Percentiles rank a stretch among this genome's conserved stretches.
Conservation (phyloP, 768 basidiomycete genomes). For the Trametes elegans region DNA sequence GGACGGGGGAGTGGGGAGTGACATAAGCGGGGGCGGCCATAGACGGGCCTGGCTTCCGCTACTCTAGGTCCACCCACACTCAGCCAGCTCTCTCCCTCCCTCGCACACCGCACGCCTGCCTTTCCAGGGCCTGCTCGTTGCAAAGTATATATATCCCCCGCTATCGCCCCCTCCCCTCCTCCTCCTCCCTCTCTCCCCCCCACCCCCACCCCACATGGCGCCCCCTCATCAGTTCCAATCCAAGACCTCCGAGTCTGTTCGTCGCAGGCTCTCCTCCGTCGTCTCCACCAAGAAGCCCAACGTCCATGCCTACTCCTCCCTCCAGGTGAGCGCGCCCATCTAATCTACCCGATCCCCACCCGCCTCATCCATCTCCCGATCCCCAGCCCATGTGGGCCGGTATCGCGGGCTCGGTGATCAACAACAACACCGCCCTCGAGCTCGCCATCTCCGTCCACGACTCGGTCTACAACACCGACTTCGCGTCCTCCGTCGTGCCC, state of each 20-base stretch:
- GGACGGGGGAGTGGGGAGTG: neutral
- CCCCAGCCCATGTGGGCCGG: conserved; percentile 86
- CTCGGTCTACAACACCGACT: conserved; percentile 83
- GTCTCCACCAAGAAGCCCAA: conserved; percentile 51
- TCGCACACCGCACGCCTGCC: neutral
- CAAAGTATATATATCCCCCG: conserved; percentile 22
- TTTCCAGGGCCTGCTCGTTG: neutral
- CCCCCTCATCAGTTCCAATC: conserved; percentile 55
- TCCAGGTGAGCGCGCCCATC: conserved; percentile 51
- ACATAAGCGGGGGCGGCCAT: neutral
- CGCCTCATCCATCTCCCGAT: conserved; percentile 16
- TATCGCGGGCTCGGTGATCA: conserved; percentile 60
- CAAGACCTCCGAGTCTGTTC: conserved; percentile 57
- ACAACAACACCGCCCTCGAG: conserved; percentile 62
- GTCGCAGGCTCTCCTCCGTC: conserved; percentile 67
- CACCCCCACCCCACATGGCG: conserved; percentile 46
- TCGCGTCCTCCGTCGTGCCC: conserved; percentile 53
- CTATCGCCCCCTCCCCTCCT: conserved; percentile 12
- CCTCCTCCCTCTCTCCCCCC: conserved; percentile 22
- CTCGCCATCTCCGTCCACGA: conserved; percentile 81
- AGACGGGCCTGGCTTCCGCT: conserved; percentile 4
- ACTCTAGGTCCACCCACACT: too few species aligned
- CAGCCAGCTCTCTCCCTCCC: neutral
- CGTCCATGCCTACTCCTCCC: conserved; percentile 54
- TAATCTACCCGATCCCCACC: conserved; percentile 20